Evolutionary conservation across 352 stramenopile genomes (phyloP).

Genomic region (Pythium brassicae): DNA sequence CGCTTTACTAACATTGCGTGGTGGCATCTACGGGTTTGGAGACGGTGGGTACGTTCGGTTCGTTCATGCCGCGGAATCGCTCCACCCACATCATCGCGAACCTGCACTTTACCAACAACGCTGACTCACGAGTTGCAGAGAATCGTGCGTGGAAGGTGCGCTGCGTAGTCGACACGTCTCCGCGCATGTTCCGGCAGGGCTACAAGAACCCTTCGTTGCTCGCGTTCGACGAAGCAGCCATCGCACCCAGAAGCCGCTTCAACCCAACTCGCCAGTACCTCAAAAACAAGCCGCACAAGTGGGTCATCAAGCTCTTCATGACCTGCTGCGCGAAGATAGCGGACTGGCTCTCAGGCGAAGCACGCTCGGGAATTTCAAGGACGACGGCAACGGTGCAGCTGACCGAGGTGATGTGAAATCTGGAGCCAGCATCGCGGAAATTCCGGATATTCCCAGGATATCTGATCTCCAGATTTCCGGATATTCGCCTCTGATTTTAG

Average conservation of each 20-base stretch:
- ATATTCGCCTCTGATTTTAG: too few relatives aligned
- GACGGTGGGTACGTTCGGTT: background rate
- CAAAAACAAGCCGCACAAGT: background rate
- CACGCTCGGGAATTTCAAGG: too few relatives aligned
- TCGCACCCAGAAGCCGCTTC: background rate
- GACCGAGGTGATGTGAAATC: too few relatives aligned
- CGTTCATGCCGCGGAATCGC: background rate
- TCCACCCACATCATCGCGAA: constrained; percentile 1
- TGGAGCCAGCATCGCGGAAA: too few relatives aligned
- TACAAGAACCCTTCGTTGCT: background rate
- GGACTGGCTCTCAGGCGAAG: too few relatives aligned
- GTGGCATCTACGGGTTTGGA: background rate
- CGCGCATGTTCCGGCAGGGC: background rate
- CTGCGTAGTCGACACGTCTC: background rate
- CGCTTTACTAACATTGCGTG: background rate
- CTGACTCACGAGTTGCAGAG: background rate
- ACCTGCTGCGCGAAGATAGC: background rate
- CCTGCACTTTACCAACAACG: constrained; percentile 9
- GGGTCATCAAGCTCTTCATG: background rate
- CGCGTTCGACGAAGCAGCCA: background rate
- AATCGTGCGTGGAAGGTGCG: constrained; percentile 7
- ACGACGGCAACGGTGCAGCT: too few relatives aligned
- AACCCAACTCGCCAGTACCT: background rate
- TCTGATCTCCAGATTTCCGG: too few relatives aligned
- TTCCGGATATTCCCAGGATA: too few relatives aligned